A percentile compares a stretch with the other conserved stretches of the same genome.
Evolutionary conservation across 352 stramenopile genomes (phyloP).

Genomic region (Stramenopiles sp.): DNA sequence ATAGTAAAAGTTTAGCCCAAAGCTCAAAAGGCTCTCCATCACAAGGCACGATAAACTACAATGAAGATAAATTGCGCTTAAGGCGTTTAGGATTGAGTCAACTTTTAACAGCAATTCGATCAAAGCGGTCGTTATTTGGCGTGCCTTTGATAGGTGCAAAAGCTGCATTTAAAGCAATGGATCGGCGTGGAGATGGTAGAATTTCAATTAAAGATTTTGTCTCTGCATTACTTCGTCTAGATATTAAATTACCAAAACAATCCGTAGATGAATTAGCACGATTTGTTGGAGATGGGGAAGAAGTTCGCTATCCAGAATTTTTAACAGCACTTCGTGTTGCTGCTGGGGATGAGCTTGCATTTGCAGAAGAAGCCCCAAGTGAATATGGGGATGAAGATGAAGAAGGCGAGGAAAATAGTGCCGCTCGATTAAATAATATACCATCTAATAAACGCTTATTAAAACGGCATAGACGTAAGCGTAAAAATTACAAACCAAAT

Average conservation of each 20-base stretch:
- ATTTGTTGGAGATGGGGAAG: not conserved
- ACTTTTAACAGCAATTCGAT: not conserved
- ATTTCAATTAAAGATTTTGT: not conserved
- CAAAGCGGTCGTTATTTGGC: not conserved
- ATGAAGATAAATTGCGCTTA: not conserved
- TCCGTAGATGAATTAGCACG: not conserved
- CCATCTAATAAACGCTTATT: not conserved
- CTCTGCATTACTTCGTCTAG: not conserved
- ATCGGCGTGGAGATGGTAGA: not conserved
- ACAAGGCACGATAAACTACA: not conserved
- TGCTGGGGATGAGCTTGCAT: not conserved
- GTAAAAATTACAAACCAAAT: not conserved
- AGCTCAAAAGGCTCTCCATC: not conserved
- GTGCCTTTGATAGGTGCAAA: not conserved
- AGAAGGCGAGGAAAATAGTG: not conserved
- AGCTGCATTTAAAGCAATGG: not conserved
- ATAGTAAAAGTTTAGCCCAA: not conserved
- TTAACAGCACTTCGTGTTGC: not conserved
- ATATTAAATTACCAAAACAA: not conserved
- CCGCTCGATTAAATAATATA: not conserved
- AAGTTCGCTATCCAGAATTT: not conserved
- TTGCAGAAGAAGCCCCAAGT: not conserved
- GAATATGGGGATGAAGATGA: not conserved
- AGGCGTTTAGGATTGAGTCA: not conserved
- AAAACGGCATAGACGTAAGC: not conserved